Evolutionary conservation across 306 rosid species (phyloP).

Genomic region (Vigna unguiculata): DNA sequence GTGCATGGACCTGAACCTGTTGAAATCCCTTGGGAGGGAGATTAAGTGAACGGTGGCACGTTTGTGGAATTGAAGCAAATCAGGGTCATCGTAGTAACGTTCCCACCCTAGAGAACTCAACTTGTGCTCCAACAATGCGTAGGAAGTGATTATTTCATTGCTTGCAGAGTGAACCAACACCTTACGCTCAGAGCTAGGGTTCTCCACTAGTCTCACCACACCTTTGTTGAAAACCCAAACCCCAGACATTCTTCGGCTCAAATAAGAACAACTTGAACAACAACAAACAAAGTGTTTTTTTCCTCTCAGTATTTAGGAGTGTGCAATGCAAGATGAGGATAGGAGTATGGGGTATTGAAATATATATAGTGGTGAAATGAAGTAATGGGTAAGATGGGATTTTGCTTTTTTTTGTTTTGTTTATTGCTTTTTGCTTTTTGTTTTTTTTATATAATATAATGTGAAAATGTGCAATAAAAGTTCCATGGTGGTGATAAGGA

Average conservation of each 20-base stretch:
- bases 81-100: constrained; percentile 86
- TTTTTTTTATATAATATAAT: neutral
- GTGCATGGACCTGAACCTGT: constrained; percentile 84
- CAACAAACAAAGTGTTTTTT: too few relatives aligned
- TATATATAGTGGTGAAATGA: constrained; percentile 49
- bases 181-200: constrained; percentile 71
- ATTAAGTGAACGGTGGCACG: constrained; percentile 81
- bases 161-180: constrained; percentile 73
- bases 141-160: constrained; percentile 71
- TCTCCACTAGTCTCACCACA: constrained; percentile 82
- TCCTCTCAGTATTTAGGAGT: neutral
- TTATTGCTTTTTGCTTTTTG: neutral
- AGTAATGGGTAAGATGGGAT: neutral
- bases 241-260: constrained; percentile 65
- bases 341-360: constrained; percentile 42
- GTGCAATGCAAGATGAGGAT: constrained; percentile 29
- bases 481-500: constrained; percentile 19
- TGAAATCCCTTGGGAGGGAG: constrained; percentile 86
- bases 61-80: constrained; percentile 88
- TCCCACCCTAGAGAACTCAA: constrained; percentile 82
- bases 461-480: neutral
- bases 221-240: constrained; percentile 97
- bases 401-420: too few relatives aligned
- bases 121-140: constrained; percentile 65
- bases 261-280: neutral